Conservation (phyloP, 257 asterid species). For the Solanum appendiculatum region DNA sequence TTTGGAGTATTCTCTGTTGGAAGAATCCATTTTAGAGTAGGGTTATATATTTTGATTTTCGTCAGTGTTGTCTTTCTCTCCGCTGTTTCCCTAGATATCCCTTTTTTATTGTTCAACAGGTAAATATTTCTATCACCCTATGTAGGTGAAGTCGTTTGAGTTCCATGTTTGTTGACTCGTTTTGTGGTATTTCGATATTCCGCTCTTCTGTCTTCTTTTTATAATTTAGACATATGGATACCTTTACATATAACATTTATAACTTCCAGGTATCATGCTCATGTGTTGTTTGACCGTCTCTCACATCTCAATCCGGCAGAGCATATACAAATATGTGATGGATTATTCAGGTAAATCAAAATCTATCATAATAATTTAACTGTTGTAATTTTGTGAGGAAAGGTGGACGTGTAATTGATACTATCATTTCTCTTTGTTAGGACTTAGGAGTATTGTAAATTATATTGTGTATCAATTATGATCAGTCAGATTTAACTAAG, state of each 20-base stretch:
- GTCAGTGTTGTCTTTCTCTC: neutral
- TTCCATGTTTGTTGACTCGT: neutral
- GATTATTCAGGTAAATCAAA: constrained; percentile 61
- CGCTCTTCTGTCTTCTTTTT: neutral
- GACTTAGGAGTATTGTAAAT: neutral
- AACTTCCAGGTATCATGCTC: constrained; percentile 78
- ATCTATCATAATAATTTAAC: neutral
- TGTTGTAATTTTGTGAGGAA: neutral
- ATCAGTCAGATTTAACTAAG: neutral
- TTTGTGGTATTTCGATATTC: neutral
- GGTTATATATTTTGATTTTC: neutral
- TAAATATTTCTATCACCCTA: neutral
- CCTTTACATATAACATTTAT: neutral
- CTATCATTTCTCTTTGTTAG: neutral
- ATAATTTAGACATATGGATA: neutral
- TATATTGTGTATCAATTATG: neutral
- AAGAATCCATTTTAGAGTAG: neutral
- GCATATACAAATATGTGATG: constrained; percentile 58
- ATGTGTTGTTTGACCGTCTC: constrained; percentile 70
- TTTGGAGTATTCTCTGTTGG: neutral
- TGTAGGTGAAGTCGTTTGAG: neutral
- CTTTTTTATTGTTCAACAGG: neutral
- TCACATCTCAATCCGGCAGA: constrained; percentile 87
- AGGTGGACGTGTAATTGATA: neutral
- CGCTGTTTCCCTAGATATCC: neutral